phyloP scores from a whole-genome alignment of 2,329 filamentous ascomycete genomes.

The Apiospora arundinis region DNA sequence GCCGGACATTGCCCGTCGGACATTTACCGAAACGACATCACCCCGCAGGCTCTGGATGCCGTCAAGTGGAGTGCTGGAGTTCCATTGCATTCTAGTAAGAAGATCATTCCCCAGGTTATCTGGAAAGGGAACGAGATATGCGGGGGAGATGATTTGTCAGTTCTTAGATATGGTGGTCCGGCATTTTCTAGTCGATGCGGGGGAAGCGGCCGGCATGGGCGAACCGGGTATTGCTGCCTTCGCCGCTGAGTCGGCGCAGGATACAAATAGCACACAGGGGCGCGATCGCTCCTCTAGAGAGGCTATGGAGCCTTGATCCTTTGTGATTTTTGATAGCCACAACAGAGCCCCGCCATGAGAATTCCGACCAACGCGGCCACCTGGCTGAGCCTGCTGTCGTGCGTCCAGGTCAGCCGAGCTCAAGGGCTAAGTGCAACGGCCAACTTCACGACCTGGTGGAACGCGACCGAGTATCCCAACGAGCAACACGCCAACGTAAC shows the following conservation, averaged over 20 bases:
- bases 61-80: background rate
- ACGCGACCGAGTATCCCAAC: conserved; percentile 13
- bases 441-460: conserved; percentile 21
- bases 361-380: background rate
- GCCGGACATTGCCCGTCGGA: background rate
- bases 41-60: background rate
- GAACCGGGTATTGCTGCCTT: background rate
- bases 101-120: background rate
- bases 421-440: background rate
- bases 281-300: background rate
- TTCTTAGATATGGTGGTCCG: background rate
- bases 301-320: background rate
- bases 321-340: background rate
- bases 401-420: background rate
- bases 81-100: background rate
- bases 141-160: background rate
- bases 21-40: background rate
- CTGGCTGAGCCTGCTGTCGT: background rate
- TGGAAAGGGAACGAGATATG: background rate
- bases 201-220: background rate
- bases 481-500: conserved; percentile 20
- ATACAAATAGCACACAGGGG: background rate
- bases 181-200: background rate
- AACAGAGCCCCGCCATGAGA: background rate
- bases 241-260: background rate